Evolutionary conservation across 768 basidiomycete genomes (phyloP).

Genomic region (Chiua virens): DNA sequence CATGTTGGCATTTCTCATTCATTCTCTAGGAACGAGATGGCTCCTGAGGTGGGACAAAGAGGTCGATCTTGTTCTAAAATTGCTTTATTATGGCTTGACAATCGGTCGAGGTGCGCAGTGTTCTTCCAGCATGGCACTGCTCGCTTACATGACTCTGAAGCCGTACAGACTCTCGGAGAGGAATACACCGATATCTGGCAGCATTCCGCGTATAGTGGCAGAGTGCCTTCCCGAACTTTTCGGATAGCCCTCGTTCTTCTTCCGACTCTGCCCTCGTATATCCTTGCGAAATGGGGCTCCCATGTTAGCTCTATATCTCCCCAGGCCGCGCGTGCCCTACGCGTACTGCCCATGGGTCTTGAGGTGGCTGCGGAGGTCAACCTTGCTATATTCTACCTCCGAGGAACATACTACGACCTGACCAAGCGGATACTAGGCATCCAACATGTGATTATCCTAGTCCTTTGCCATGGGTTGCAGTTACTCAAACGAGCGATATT

Average conservation of each 20-base stretch:
- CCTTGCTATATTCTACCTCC: constrained; percentile 77
- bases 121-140: not conserved
- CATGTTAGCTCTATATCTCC: constrained; percentile 34
- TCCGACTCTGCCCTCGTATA: constrained; percentile 63
- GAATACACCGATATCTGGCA: constrained; percentile 89
- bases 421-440: constrained; percentile 66
- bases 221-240: constrained; percentile 43
- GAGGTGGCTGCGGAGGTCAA: constrained; percentile 68
- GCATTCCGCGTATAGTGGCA: constrained; percentile 44
- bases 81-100: constrained; percentile 73
- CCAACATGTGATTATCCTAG: constrained; percentile 52
- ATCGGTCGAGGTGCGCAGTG: constrained; percentile 62
- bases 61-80: constrained; percentile 63
- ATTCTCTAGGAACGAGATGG: constrained; percentile 71
- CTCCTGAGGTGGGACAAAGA: constrained; percentile 81
- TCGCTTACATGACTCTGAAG: constrained; percentile 37
- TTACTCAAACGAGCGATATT: constrained; percentile 6
- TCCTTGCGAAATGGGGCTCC: constrained; percentile 51
- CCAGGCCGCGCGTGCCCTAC: constrained; percentile 31
- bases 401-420: constrained; percentile 77
- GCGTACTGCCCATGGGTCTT: constrained; percentile 47
- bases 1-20: constrained; percentile 9
- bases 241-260: constrained; percentile 63
- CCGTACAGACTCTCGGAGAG: constrained; percentile 83
- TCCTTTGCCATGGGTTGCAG: not conserved